Base-by-base conservation (phyloP, 768 basidiomycete genomes). In the Aureoboletus auriporus region DNA sequence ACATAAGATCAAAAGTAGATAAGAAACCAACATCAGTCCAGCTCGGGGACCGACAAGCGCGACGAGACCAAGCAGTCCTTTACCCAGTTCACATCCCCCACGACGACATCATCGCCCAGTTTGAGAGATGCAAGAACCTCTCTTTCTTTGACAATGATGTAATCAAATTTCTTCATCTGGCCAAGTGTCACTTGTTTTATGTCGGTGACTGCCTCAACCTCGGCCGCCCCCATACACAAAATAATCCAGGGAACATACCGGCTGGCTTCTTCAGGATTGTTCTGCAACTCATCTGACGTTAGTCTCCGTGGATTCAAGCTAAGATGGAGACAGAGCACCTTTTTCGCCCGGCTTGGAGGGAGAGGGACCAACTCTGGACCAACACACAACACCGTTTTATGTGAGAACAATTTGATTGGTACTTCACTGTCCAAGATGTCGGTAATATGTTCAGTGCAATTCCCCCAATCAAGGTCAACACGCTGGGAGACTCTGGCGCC, bases 41-140 rank as follows among this genome's bases (percentile, higher is more conserved):
- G 39, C 39, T 52, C 51, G 4, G 69, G 62, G 37, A 70, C 67
- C 4, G 77, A 60, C 26, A 78, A 59, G 29, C 82, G 71, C 12
- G 84, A 82, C 13, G 84, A 75, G 51, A 88, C 76, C 28, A 92
- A 68, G 58, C 86, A 85, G 40, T 87, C 78, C 64, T 92, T 93
- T 35, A 92, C 78, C 87, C 87, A 92, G 14, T 66, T 59, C 68
- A 87, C 79, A 49, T 75, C 68, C 13, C 83, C 82, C 35, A 67
- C 68, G 14, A 68, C 71, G 20, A 59, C 71, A 17, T 59, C 60
- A 29, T 40, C 20, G 51, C 55, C 46, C 54, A 52, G 28, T 53
- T 54, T 42, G 63, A 66, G 33, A 69, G 68, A 11, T 65, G 59
- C 42, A 52, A 61, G 51, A 27, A 44, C 16, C 14, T 17, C 31